Evolutionary conservation across 2,329 filamentous ascomycete species (phyloP), one percentile per base, ranked within the genome.

Genomic region (Claviceps lovelessii): DNA sequence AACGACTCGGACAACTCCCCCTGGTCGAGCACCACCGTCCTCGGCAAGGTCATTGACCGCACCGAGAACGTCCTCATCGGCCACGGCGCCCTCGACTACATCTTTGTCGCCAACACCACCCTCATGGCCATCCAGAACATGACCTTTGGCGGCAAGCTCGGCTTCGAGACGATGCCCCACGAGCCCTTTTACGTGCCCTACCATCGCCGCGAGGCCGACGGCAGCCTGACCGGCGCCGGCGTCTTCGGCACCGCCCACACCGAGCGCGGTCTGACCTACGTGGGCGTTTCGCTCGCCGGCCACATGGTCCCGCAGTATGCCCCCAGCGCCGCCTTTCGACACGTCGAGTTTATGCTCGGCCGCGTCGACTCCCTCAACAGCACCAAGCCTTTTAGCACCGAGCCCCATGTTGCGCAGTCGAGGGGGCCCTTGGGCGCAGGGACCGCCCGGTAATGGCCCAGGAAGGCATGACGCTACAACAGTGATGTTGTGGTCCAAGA

Each of bases 61-160:
- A 85, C 84, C 2, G 76, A 84, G 53, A 82, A 84, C 58, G 85
- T 86, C 10, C 75, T 91, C 61, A 83, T 93, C 62, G 83, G 75
- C 3, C 85, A 90, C 64, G 86, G 85, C n/a, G 71, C 78, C 51
- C 76, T 86, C 19, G 87, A 89, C 70, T 86, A 77, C 64, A 74
- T 86, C 58, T 74, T 88, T 6, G 72, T 84, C 28, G 73, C 76
- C 63, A 85, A 87, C 65, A 86, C 85, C 23, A 86, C 84, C 0
- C 73, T 90, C 4, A 70, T 87, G 10, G 76, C 78, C 0, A 83
- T 90, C 57, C 86, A 90, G 66, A 90, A 90, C 71, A 88, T 89
- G 82, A 90, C 85, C 0, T 90, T 82, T 80, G 79, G 80, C 58
- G 86, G 85, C 8, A 65, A 73, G 42, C 79, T 85, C 50, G 86